Evolutionary conservation across 331 rosid genomes (phyloP).

Genomic region (Spiraea crenata): DNA sequence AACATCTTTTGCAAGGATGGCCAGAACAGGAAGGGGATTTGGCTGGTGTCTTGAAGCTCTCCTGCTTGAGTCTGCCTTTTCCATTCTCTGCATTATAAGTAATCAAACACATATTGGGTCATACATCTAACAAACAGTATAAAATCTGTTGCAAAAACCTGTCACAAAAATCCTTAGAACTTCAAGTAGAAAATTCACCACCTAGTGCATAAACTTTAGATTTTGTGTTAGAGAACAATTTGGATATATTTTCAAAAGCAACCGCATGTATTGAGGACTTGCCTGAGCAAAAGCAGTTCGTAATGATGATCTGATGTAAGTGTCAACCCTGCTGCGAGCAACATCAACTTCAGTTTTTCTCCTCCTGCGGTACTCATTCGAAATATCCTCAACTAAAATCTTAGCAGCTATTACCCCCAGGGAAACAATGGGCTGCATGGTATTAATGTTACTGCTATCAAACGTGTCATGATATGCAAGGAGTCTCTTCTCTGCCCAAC

Average conservation of each 20-base stretch:
- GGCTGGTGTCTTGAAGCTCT: constrained; percentile 73
- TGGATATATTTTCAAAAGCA: not conserved
- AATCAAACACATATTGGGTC: constrained; percentile 20
- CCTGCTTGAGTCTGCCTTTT: constrained; percentile 68
- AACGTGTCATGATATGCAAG: constrained; percentile 81
- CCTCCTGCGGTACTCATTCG: constrained; percentile 61
- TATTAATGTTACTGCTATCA: constrained; percentile 59
- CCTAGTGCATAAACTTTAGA: not conserved
- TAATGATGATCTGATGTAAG: constrained; percentile 84
- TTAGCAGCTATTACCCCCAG: constrained; percentile 76
- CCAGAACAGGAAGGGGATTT: constrained; percentile 66
- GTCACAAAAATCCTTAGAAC: not conserved
- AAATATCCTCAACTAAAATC: constrained; percentile 69
- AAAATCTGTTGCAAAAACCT: not conserved
- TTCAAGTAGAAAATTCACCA: not conserved
- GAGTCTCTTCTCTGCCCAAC: constrained; percentile 94
- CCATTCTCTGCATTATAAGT: constrained; percentile 57
- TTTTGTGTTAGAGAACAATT: not conserved
- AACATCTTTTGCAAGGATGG: constrained; percentile 77
- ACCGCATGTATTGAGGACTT: constrained; percentile 35
- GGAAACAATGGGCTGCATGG: constrained; percentile 82
- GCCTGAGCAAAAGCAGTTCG: constrained; percentile 90
- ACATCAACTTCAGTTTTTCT: constrained; percentile 59
- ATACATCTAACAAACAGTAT: not conserved
- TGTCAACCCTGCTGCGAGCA: constrained; percentile 63